A percentile compares a stretch with the other conserved stretches of the same genome.
Evolutionary conservation across 805 yeast species (phyloP).

Genomic region (Kluyveromyces starmeri): DNA sequence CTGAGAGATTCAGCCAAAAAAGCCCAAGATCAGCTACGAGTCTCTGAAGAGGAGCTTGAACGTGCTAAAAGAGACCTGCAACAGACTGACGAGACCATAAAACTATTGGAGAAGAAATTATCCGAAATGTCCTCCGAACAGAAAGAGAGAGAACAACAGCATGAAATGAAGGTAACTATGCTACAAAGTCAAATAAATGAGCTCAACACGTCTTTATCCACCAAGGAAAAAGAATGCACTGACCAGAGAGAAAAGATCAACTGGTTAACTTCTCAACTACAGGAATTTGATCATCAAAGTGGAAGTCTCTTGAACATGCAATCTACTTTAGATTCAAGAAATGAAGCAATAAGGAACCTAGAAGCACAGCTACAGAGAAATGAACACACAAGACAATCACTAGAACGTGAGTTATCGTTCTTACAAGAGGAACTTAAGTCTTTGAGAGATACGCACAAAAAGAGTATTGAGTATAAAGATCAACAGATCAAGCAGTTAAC

Average conservation of each 20-base stretch:
- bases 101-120: conserved; percentile 6
- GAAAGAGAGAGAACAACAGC: conserved; percentile 8
- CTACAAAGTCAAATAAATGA: conserved; percentile 10
- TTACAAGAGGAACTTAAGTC: neutral
- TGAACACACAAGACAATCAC: conserved; percentile 7
- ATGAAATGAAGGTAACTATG: conserved; percentile 6
- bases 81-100: conserved; percentile 9
- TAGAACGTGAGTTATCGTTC: conserved; percentile 4
- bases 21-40: conserved; percentile 6
- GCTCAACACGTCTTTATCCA: conserved; percentile 9
- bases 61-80: conserved; percentile 7
- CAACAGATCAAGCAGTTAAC: conserved; percentile 1
- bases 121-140: conserved; percentile 4
- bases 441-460: conserved; percentile 1
- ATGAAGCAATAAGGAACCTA: conserved; percentile 7
- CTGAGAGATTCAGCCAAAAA: conserved; percentile 4
- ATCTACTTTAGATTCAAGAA: conserved; percentile 6
- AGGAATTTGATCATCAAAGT: conserved; percentile 15
- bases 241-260: conserved; percentile 10
- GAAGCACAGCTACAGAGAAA: conserved; percentile 7
- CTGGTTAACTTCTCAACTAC: conserved; percentile 11
- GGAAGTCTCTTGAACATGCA: conserved; percentile 10
- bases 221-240: conserved; percentile 11
- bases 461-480: conserved; percentile 1
- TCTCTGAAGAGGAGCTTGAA: conserved; percentile 6